phyloP scores from a whole-genome alignment of 495 filamentous ascomycete species.

The Chlorociboria aeruginascens region DNA sequence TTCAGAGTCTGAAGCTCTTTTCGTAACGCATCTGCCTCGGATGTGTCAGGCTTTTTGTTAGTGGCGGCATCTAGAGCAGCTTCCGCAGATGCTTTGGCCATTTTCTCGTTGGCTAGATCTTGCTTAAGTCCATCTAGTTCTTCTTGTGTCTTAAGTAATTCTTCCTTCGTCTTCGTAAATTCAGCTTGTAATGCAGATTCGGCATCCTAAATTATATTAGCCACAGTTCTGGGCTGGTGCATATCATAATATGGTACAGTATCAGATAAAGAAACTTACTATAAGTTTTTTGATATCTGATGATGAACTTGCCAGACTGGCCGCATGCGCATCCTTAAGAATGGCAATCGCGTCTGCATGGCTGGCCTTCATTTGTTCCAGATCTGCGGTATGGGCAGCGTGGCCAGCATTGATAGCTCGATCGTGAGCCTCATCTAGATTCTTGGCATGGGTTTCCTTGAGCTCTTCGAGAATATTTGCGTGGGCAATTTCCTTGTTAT shows the following conservation, averaged over 20 bases:
- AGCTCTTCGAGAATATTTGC: constrained; percentile 25
- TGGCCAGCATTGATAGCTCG: constrained; percentile 18
- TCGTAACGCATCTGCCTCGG: constrained; percentile 30
- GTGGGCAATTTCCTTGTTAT: constrained; percentile 21
- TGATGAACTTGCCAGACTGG: constrained; percentile 1
- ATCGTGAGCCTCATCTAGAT: constrained; percentile 27
- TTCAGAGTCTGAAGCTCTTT: constrained; percentile 25
- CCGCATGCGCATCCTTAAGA: constrained; percentile 28
- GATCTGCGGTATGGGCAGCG: constrained; percentile 28
- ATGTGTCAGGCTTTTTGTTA: constrained; percentile 40
- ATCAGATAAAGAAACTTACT: neutral
- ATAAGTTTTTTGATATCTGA: constrained; percentile 9
- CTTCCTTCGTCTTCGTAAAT: constrained; percentile 20
- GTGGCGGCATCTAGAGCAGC: constrained; percentile 39
- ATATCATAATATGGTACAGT: constrained; percentile 10
- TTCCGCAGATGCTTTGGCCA: constrained; percentile 40
- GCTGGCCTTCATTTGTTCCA: constrained; percentile 33
- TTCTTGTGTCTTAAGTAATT: constrained; percentile 25
- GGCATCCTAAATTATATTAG: constrained; percentile 10
- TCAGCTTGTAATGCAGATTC: constrained; percentile 8
- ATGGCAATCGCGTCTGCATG: constrained; percentile 31
- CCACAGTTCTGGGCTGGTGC: constrained; percentile 7
- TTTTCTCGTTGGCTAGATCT: constrained; percentile 39
- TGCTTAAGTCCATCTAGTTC: constrained; percentile 33
- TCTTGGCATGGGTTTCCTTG: constrained; percentile 27